Evolutionary conservation across 2,329 filamentous ascomycete genomes (phyloP).

Genomic region (Byssochlamys sp.): DNA sequence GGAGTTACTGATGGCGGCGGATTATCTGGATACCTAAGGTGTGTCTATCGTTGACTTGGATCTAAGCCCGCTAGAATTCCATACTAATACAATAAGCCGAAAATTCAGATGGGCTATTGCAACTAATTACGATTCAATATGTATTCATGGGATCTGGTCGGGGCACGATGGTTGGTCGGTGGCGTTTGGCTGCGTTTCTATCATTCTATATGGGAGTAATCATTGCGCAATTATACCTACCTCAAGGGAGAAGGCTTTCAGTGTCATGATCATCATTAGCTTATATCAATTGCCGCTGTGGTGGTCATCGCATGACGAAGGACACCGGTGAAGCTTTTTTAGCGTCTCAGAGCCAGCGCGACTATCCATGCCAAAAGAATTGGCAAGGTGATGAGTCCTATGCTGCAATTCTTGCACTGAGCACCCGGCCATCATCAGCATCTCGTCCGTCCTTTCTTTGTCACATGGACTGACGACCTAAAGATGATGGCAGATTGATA

Average conservation of each 20-base stretch:
- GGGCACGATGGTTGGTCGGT: not conserved
- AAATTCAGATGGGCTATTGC: not conserved
- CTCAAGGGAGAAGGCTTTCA: not conserved
- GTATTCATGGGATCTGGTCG: not conserved
- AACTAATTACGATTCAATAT: not conserved
- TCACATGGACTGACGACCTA: conserved; percentile 37
- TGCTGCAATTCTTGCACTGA: not conserved
- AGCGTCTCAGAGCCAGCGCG: not conserved
- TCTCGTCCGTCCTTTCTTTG: conserved; percentile 19
- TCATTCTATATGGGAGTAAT: not conserved
- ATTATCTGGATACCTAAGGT: conserved; percentile 46
- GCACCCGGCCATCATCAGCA: conserved; percentile 25
- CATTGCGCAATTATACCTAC: not conserved
- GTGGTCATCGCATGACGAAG: not conserved
- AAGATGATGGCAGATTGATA: conserved; percentile 39
- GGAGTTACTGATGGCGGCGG: conserved; percentile 57
- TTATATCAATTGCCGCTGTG: not conserved
- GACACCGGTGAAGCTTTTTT: not conserved
- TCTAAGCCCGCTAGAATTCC: not conserved
- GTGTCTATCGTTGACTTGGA: conserved; percentile 12
- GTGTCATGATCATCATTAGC: not conserved
- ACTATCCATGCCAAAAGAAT: not conserved
- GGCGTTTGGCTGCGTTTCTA: not conserved
- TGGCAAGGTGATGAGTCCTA: not conserved
- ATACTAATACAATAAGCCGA: not conserved